phyloP scores from a whole-genome alignment of 768 basidiomycete species.

The Ephemerocybe angulata region DNA sequence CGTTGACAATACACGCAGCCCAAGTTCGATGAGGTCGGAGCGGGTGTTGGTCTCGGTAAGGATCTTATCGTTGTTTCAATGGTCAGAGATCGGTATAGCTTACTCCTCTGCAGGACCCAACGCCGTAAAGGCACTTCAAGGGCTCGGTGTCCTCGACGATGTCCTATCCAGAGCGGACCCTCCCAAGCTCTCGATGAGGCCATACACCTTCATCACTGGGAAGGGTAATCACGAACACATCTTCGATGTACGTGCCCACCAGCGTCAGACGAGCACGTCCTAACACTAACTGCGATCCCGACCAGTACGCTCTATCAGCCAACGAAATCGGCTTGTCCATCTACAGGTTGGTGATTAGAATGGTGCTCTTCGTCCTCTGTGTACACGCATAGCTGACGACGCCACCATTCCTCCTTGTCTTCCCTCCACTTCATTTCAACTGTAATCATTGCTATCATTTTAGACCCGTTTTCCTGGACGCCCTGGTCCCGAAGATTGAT shows the following conservation, averaged over 20 bases:
- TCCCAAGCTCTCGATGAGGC: conserved; percentile 23
- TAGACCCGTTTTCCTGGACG: conserved; percentile 50
- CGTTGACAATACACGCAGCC: conserved; percentile 25
- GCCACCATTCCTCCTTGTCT: not conserved
- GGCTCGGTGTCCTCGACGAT: conserved; percentile 41
- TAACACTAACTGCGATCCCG: not conserved
- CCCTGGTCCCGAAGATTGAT: conserved; percentile 41
- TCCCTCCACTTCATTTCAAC: no score
- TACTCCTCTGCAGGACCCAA: conserved; percentile 40
- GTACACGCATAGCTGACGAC: conserved; percentile 1
- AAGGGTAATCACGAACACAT: conserved; percentile 38
- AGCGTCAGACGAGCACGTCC: not conserved
- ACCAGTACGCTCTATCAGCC: conserved; percentile 29
- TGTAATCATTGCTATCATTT: no score
- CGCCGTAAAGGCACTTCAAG: conserved; percentile 41
- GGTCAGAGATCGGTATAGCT: not conserved
- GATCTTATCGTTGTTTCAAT: not conserved
- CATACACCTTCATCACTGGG: conserved; percentile 44
- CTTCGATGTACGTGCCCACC: conserved; percentile 35
- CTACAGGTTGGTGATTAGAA: conserved; percentile 32
- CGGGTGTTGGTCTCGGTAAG: conserved; percentile 51
- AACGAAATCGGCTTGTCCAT: conserved; percentile 41
- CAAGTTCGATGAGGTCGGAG: conserved; percentile 50
- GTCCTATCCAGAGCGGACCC: conserved; percentile 38
- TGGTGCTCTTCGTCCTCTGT: not conserved